Conservation (phyloP, 192 early-diverging fungal genomes). For the Backusella morwellensis region DNA sequence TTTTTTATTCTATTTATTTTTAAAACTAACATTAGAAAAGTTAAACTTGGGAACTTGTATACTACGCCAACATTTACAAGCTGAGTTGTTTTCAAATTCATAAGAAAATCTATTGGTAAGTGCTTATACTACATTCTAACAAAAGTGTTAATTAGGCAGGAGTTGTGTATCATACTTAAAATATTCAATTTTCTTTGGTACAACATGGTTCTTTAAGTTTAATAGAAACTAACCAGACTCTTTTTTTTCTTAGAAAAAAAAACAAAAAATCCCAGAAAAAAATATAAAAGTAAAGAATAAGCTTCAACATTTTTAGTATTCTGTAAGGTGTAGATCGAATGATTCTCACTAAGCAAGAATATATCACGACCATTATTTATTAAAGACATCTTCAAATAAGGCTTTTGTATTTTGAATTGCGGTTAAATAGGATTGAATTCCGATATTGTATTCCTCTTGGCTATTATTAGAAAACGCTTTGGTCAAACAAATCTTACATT, state of each 20-base stretch:
- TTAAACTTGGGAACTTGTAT: too few relatives aligned
- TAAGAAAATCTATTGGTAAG: background rate
- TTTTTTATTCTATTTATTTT: too few relatives aligned
- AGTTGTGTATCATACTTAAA: background rate
- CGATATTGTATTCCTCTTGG: background rate
- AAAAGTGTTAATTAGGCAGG: background rate
- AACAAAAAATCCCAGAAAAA: background rate
- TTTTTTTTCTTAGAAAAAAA: background rate
- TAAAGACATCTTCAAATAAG: background rate
- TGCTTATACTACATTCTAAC: background rate
- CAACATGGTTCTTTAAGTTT: background rate
- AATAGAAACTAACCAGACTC: background rate
- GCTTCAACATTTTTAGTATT: background rate
- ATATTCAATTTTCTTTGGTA: background rate
- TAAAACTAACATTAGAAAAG: too few relatives aligned
- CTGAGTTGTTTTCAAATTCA: background rate
- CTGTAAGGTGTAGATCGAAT: background rate
- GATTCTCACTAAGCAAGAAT: background rate
- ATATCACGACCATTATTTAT: background rate
- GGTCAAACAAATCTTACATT: background rate
- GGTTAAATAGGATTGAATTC: background rate
- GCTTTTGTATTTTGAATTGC: background rate
- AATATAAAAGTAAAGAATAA: background rate
- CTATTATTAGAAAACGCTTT: background rate
- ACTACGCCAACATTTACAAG: background rate